phyloP scores from a whole-genome alignment of 2,329 filamentous ascomycete genomes.

The Aspergillus floridensis region DNA sequence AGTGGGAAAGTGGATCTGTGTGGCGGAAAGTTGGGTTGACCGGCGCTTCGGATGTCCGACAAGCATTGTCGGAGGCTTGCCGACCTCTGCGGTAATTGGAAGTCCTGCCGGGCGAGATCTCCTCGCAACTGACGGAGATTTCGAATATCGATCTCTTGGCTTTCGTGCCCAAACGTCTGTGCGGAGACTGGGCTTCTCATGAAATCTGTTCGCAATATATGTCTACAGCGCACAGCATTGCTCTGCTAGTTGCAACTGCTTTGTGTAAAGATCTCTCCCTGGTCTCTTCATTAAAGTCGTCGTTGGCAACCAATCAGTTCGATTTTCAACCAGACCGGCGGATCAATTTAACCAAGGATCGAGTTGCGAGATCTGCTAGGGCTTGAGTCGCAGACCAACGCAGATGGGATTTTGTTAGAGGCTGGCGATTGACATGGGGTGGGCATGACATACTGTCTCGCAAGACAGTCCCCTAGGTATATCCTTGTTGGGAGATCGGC shows the following conservation, averaged over 20 bases:
- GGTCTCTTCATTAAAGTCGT: neutral
- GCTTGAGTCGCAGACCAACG: neutral
- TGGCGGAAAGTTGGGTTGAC: constrained; percentile 1
- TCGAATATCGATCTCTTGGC: neutral
- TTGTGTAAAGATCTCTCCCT: neutral
- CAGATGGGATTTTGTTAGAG: neutral
- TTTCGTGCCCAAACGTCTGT: neutral
- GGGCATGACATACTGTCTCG: neutral
- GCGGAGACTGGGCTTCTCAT: neutral
- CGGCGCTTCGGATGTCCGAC: constrained; percentile 7
- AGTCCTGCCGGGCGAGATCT: neutral
- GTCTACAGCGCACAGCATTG: neutral
- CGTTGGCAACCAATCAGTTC: neutral
- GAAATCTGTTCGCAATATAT: neutral
- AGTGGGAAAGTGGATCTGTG: constrained; percentile 4
- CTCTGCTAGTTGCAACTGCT: neutral
- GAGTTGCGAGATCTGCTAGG: neutral
- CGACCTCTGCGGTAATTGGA: neutral
- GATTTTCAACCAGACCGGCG: neutral
- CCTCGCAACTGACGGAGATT: neutral
- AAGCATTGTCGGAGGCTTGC: neutral
- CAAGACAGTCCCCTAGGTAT: neutral
- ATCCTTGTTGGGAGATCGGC: neutral
- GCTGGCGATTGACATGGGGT: neutral
- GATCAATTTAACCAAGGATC: neutral